These are phyloP conservation scores for Theobroma cacao DNA, from an alignment of 345 rosid genomes.

Conservation along the genomic window DNA sequence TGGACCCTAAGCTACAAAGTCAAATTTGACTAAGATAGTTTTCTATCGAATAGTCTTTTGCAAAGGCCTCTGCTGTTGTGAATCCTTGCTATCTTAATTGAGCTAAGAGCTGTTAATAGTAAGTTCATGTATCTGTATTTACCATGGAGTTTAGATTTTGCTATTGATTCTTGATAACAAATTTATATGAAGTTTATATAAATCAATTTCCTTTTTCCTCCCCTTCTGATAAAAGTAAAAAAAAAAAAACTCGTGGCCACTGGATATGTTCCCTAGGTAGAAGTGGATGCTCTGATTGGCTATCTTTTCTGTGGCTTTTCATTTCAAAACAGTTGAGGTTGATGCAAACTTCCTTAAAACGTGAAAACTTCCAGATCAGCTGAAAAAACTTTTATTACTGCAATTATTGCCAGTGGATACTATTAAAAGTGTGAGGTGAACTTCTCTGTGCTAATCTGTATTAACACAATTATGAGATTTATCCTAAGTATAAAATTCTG, in stretches of 20 bases:
- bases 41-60: neutral
- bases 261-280: neutral
- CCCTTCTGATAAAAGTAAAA: too few species aligned
- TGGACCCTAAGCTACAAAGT: neutral
- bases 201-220: neutral
- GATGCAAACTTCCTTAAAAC: neutral
- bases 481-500: constrained; percentile 9
- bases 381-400: neutral
- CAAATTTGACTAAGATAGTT: neutral
- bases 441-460: constrained; percentile 4
- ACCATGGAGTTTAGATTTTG: neutral
- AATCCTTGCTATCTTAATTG: neutral
- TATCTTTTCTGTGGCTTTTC: neutral
- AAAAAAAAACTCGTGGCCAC: neutral
- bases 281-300: neutral
- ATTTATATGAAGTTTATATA: neutral
- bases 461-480: constrained; percentile 1
- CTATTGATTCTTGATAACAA: neutral
- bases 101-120: neutral
- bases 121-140: neutral
- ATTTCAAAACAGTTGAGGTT: neutral
- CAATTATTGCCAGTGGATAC: neutral
- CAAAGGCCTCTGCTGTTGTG: neutral
- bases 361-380: neutral
- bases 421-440: neutral